Conservation (phyloP, 75 land plant genomes). For the Gnetum montanum region DNA sequence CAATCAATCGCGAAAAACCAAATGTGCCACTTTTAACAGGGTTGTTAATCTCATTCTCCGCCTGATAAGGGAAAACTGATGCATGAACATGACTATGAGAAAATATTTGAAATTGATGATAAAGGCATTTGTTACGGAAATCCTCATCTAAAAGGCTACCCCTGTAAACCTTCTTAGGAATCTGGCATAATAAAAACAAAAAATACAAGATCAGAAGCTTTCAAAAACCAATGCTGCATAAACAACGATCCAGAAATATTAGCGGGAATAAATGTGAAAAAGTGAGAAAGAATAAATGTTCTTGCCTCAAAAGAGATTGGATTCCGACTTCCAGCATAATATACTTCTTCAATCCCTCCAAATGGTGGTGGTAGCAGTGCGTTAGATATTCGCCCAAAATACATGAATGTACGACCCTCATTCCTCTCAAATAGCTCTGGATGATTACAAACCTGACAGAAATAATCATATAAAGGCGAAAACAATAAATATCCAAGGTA, state of each 20-base stretch:
- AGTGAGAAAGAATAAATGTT: constrained; percentile 1
- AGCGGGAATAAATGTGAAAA: too few species aligned
- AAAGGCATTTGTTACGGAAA: constrained; percentile 33
- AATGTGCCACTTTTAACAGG: constrained; percentile 43
- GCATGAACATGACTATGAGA: constrained; percentile 49
- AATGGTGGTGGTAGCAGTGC: constrained; percentile 80
- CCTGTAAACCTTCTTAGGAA: constrained; percentile 76
- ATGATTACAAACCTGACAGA: constrained; percentile 86
- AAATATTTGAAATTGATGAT: constrained; percentile 54
- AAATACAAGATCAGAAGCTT: neutral
- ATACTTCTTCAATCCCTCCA: constrained; percentile 76
- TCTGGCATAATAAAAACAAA: constrained; percentile 42
- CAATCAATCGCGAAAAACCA: constrained; percentile 74
- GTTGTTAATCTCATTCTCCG: constrained; percentile 1
- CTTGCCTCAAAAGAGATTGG: constrained; percentile 73
- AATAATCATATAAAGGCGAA: too few species aligned
- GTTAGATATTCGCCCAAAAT: constrained; percentile 61
- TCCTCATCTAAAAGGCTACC: constrained; percentile 45
- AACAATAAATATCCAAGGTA: too few species aligned
- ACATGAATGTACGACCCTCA: constrained; percentile 77
- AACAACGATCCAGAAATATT: too few species aligned
- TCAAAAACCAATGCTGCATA: too few species aligned
- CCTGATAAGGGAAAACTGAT: constrained; percentile 25
- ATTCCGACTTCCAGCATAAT: constrained; percentile 68
- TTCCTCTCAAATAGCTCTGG: constrained; percentile 97